Evolutionary conservation across 257 asterid species (phyloP).

Genomic region (Craterostigma plantagineum): DNA sequence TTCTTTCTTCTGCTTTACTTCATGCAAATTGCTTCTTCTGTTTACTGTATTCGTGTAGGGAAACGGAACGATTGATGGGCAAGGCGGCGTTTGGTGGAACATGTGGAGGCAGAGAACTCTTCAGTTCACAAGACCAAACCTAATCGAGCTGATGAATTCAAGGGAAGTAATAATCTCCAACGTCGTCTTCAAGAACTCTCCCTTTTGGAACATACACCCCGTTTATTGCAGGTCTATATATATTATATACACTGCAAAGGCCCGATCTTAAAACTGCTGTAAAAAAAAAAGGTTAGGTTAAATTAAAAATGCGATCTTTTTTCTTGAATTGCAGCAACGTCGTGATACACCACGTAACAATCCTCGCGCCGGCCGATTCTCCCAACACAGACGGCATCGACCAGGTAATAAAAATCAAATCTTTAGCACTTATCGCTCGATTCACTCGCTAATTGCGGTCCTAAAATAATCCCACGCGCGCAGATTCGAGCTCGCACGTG

Average conservation of each 20-base stretch:
- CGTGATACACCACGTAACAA: slow-evolving; percentile 63
- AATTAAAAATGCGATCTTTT: not conserved
- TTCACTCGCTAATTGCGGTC: too few species aligned
- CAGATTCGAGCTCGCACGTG: slow-evolving; percentile 53
- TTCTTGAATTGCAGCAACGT: slow-evolving; percentile 39
- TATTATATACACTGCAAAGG: not conserved
- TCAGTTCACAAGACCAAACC: slow-evolving; percentile 66
- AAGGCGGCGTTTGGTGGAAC: slow-evolving; percentile 92
- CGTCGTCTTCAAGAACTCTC: slow-evolving; percentile 70
- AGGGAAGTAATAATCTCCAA: slow-evolving; percentile 54
- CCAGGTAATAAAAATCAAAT: slow-evolving; percentile 29
- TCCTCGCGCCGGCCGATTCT: slow-evolving; percentile 84
- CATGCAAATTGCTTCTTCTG: too few species aligned
- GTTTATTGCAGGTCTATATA: slow-evolving; percentile 78
- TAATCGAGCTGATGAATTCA: slow-evolving; percentile 72
- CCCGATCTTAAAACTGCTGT: not conserved
- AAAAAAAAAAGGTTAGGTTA: too few species aligned
- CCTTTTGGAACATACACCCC: slow-evolving; percentile 98
- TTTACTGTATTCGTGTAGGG: slow-evolving; percentile 28
- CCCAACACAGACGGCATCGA: slow-evolving; percentile 99
- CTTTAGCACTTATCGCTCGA: too few species aligned
- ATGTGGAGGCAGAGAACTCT: slow-evolving; percentile 90
- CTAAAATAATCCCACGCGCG: not conserved
- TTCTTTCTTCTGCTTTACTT: too few species aligned
- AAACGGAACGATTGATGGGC: slow-evolving; percentile 97